phyloP scores from a whole-genome alignment of 1,139 yeast species.

The Saccharomycopsis crataegensis region DNA sequence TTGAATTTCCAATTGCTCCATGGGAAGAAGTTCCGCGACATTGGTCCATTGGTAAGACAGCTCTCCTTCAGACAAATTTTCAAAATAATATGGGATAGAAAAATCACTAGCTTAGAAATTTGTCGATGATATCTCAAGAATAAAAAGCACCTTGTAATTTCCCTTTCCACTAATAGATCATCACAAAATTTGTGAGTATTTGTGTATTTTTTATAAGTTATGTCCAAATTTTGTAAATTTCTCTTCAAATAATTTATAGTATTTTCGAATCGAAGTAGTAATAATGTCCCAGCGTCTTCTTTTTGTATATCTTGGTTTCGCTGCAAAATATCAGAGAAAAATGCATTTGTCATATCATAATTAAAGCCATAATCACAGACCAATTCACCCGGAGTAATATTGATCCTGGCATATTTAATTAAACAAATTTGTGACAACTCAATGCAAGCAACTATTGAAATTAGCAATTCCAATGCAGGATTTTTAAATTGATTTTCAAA shows the following conservation, averaged over 20 bases:
- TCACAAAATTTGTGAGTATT: conserved; percentile 29
- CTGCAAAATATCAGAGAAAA: not conserved
- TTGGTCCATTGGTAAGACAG: conserved; percentile 7
- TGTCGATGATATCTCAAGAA: conserved; percentile 33
- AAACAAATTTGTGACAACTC: conserved; percentile 24
- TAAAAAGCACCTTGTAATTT: conserved; percentile 30
- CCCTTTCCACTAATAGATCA: conserved; percentile 29
- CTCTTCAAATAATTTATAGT: conserved; percentile 23
- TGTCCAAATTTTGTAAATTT: conserved; percentile 28
- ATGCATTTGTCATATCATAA: not conserved
- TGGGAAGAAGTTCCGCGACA: not conserved
- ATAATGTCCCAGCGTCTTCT: conserved; percentile 9
- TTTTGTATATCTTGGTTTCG: not conserved
- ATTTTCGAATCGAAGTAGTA: conserved; percentile 18
- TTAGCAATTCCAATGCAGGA: conserved; percentile 26
- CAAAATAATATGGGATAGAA: conserved; percentile 22
- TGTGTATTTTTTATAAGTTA: conserved; percentile 29
- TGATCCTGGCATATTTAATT: conserved; percentile 17
- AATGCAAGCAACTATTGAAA: conserved; percentile 28
- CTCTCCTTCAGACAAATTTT: conserved; percentile 21
- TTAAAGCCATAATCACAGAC: not conserved
- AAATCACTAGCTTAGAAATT: conserved; percentile 29
- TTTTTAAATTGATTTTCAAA: conserved; percentile 29
- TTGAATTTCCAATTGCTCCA: conserved; percentile 28
- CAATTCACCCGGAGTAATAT: not conserved